Evolutionary conservation across 257 asterid genomes (phyloP).

Genomic region (Ilex aquifolium): DNA sequence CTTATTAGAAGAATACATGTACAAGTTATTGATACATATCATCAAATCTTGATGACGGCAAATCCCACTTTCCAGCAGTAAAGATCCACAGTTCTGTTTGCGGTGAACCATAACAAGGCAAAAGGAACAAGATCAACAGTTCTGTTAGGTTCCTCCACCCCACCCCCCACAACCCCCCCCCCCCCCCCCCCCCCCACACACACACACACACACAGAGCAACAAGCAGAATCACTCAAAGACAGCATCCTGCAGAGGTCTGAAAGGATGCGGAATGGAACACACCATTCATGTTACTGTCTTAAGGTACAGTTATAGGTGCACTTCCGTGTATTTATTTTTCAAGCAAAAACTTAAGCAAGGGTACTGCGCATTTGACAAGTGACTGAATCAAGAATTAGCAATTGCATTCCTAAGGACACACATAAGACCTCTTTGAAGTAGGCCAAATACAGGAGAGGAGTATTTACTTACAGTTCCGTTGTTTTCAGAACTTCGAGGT

Average conservation of each 20-base stretch:
- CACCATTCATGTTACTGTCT: too few species aligned
- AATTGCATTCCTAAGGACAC: not conserved
- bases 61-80: not conserved
- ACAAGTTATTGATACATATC: not conserved
- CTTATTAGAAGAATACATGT: too few species aligned
- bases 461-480: conserved; percentile 69
- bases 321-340: not conserved
- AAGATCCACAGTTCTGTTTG: too few species aligned
- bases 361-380: not conserved
- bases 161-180: too few species aligned
- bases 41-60: not conserved
- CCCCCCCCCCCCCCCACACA: too few species aligned
- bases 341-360: not conserved
- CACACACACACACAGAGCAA: too few species aligned
- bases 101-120: too few species aligned
- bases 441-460: not conserved
- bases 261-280: too few species aligned
- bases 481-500: conserved; percentile 62
- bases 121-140: not conserved
- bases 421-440: not conserved
- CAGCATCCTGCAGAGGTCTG: too few species aligned
- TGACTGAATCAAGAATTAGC: not conserved
- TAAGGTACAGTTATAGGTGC: not conserved
- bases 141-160: too few species aligned
- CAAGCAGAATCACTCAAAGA: too few species aligned